Evolutionary conservation across 345 rosid genomes (phyloP), one percentile per base, ranked within the genome.

Genomic region (Streptanthus diversifolius): DNA sequence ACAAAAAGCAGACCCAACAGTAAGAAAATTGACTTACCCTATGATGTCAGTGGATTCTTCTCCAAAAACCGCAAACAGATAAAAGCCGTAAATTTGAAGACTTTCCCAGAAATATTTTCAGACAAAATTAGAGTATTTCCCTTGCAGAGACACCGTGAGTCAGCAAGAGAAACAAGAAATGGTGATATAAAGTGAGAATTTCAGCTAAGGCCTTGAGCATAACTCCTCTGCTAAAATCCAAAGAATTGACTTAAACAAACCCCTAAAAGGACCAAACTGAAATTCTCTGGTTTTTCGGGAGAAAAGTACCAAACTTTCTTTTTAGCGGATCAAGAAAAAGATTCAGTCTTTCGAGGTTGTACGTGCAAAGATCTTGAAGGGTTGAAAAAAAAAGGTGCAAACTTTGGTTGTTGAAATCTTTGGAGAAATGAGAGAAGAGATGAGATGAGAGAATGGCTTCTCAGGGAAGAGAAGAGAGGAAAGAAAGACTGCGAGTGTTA

Each of bases 111-210:
- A 40, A 59, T 0, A 36, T 11, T 18, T 36, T 2, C 24, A 29
- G 60, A 33, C 3, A 19, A 44, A 3, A 17, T 40, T 75, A 76
- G 57, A 78, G 71, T 14, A 43, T 22, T 62, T 71, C 53, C 0
- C 72, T 53, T 5, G 72, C 19, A 32, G 60, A 82, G 14, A 74
- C 48, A 13, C 70, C 54, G 56, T 53, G 58, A 15, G 75, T 32
- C 7, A 81, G 75, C 37, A 68, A 77, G 29, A 68, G 60, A 13
- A 77, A 73, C 59, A 71, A 81, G 32, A 68, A 79, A 53, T 60
- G 56, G 18, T 29, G 66, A 56, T 32, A 30, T 19, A 66, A 73
- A 30, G 71, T 18, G 19, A 78, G 51, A 72, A 60, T 43, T 59
- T 41, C 58, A 63, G 63, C 56, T 33, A 68, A 75, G 53, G 63